Conservation (phyloP, 345 rosid genomes). For the Salix caprea region DNA sequence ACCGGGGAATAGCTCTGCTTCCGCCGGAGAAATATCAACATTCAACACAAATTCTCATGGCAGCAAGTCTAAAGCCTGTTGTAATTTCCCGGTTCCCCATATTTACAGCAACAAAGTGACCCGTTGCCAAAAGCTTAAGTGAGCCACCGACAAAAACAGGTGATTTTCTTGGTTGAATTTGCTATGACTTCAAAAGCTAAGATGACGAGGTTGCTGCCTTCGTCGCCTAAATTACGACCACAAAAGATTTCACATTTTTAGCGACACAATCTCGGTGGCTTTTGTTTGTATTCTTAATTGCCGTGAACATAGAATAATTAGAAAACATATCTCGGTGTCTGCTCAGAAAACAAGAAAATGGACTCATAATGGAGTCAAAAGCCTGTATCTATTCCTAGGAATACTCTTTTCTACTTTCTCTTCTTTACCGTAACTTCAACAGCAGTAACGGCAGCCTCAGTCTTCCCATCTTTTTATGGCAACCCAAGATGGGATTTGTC, state of each 20-base stretch:
- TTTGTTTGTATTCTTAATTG: background rate
- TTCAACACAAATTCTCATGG: too few species aligned
- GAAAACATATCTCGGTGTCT: background rate
- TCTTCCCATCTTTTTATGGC: slow-evolving; percentile 27
- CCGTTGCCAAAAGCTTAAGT: background rate
- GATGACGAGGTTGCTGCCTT: background rate
- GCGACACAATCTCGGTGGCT: background rate
- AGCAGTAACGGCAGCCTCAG: background rate
- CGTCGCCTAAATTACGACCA: too few species aligned
- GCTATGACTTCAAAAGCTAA: background rate
- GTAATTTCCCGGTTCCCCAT: too few species aligned
- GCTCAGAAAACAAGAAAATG: slow-evolving; percentile 9
- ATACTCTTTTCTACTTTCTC: slow-evolving; percentile 16
- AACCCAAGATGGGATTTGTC: slow-evolving; percentile 36
- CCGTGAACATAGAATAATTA: slow-evolving; percentile 1
- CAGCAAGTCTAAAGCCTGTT: too few species aligned
- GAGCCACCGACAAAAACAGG: background rate
- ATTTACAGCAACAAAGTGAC: too few species aligned
- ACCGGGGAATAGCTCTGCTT: too few species aligned
- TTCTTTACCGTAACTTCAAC: slow-evolving; percentile 30
- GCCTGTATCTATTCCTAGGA: slow-evolving; percentile 30
- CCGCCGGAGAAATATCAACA: too few species aligned
- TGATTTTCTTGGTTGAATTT: background rate
- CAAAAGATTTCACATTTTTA: too few species aligned
- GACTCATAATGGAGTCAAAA: slow-evolving; percentile 23